Base-by-base conservation (phyloP, 2,329 filamentous ascomycete genomes). In the Xylaria sp. region DNA sequence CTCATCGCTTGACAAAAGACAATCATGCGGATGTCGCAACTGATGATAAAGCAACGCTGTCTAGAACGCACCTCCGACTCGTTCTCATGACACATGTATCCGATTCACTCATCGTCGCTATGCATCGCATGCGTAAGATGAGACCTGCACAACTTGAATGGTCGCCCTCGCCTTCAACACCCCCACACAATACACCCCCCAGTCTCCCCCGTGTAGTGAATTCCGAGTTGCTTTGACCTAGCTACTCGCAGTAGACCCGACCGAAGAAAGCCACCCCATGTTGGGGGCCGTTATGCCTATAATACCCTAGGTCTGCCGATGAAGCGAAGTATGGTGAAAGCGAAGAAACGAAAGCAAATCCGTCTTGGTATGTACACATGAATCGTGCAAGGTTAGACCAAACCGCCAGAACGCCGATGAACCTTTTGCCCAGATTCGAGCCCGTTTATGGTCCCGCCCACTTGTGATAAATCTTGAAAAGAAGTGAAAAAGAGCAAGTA, bases 301-400 rank as follows among this genome's bases (percentile, higher is more conserved):
- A 54, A 28, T n/a, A 8, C 58, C 15, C 61, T 39, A 7, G 3
- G 9, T 49, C 59, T 20, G 15, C 55, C 20, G 20, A 69, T n/a
- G 3, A 18, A 41, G 23, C 12, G 23, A 15, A 15, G 43, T 13
- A 51, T 51, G 48, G 46, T 23, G 36, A 31, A 58, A 49, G 61
- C 13, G 18, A 62, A 68, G 18, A 62, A 68, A 55, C 20, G 25
- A 33, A 49, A 64, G 51, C 41, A 62, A 46, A 36, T 23, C 60
- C 62, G 41, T 54, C 43, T 54, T 57, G 25, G 62, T 66, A 71
- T 67, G 36, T 68, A 70, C 63, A 69, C 25, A 54, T 58, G 10
- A 60, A 31, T 48, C 28, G 64, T 57, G 54, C 41, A n/a, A 49
- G 13, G 23, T 56, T 51, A 7, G 55, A 31, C 31, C 59, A 64